Base-by-base conservation (phyloP, 1,284 basidiomycete genomes). In the Malassezia japonica region DNA sequence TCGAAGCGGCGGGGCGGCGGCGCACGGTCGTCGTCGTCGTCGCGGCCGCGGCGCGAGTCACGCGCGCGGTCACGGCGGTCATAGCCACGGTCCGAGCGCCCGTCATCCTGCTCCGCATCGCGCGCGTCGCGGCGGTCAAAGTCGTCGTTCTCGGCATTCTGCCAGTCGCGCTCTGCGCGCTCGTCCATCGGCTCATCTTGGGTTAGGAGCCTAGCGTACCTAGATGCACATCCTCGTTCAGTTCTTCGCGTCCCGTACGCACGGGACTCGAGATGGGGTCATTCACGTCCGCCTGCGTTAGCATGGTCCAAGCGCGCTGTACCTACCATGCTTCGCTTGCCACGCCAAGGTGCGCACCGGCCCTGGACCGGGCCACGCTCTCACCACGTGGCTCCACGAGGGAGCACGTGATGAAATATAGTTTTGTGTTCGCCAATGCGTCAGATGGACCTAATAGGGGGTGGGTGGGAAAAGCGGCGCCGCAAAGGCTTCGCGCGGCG, bases 51-150 rank as follows among this genome's bases (percentile, higher is more conserved):
- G 21, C 16, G 16, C 20, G 34, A 6, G 5, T 13, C 37, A n/a
- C 56, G 54, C 10, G 34, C 38, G 25, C 37, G 35, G 15, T 38
- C 35, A n/a, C 56, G 52, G 12, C 56, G 56, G 33, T 58, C 59
- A 28, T 32, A 41, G n/a, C n/a, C n/a, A n/a, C n/a, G n/a, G n/a
- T n/a, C n/a, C n/a, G n/a, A n/a, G n/a, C n/a, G 35, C 27, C 52
- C 57, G 56, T 60, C 55, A 33, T 58, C 55, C 52, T n/a, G 52
- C 47, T 25, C 57, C 39, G 39, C 50, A 32, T 48, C 46, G 23
- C 50, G 50, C 12, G 45, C 55, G 21, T 49, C 50, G 16, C 54
- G 43, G 3, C 54, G 48, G 38, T 53, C 46, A 33, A 46, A 48
- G 43, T 57, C 55, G 27, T 47, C 48, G 48, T 48, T 42, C 28